These are phyloP conservation scores for Sporothrix humicola DNA, from an alignment of 2,329 filamentous ascomycete species.

Conservation along the genomic window DNA sequence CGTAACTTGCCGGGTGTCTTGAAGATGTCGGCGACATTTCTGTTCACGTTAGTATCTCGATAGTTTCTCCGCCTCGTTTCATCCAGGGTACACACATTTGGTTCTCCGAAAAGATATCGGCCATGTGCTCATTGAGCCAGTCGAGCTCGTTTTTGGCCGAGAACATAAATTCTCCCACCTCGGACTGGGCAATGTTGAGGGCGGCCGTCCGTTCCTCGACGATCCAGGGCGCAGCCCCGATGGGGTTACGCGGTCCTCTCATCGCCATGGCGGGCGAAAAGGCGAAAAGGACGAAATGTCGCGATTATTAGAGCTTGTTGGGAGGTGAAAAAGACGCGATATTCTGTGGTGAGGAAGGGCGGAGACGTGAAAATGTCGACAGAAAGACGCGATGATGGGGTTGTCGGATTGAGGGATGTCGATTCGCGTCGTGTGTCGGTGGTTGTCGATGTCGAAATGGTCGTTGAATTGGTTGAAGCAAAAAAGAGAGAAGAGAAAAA, in stretches of 20 bases:
- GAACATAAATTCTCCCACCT: constrained; percentile 91
- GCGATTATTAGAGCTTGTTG: background rate
- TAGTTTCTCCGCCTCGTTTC: too few relatives aligned
- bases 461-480: background rate
- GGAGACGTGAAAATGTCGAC: background rate
- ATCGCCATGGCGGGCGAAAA: constrained; percentile 47
- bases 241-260: constrained; percentile 65
- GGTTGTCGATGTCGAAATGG: constrained; percentile 14
- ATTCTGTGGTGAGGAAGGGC: too few relatives aligned
- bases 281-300: constrained; percentile 2
- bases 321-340: background rate
- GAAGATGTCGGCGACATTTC: constrained; percentile 92
- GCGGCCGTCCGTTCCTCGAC: constrained; percentile 81
- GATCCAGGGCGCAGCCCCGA: constrained; percentile 87
- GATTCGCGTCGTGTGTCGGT: constrained; percentile 1
- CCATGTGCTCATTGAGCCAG: constrained; percentile 99
- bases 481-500: constrained; percentile 7
- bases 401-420: background rate
- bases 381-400: background rate
- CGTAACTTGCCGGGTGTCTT: constrained; percentile 87
- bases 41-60: constrained; percentile 50
- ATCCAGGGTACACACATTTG: constrained; percentile 84
- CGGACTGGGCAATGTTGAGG: constrained; percentile 74
- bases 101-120: constrained; percentile 85
- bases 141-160: constrained; percentile 92